These are phyloP conservation scores for Rhazya stricta DNA, from an alignment of 257 asterid genomes.

Conservation along the genomic window DNA sequence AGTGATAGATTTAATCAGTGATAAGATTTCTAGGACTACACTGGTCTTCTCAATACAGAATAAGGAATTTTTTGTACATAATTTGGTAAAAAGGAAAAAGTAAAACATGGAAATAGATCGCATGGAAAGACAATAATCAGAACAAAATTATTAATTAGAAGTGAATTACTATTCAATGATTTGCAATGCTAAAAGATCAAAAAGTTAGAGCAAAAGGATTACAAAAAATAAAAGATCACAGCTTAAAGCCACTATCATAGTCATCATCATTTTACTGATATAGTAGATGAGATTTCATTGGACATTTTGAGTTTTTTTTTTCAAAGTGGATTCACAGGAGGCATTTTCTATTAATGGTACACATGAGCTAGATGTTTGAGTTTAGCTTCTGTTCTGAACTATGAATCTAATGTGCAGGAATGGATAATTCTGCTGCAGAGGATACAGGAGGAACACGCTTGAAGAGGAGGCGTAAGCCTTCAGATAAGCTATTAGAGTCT, in stretches of 20 bases:
- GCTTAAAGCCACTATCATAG: too few species aligned
- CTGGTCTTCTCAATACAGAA: neutral
- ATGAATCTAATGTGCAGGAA: constrained; percentile 26
- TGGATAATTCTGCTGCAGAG: constrained; percentile 61
- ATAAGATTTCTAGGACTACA: neutral
- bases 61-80: neutral
- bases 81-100: constrained; percentile 3
- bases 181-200: too few species aligned
- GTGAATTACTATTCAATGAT: too few species aligned
- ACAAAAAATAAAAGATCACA: too few species aligned
- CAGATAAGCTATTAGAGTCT: constrained; percentile 60
- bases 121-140: too few species aligned
- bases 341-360: neutral
- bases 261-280: too few species aligned
- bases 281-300: neutral
- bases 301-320: neutral
- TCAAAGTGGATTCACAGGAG: neutral
- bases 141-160: too few species aligned
- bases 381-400: neutral
- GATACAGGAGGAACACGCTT: constrained; percentile 52
- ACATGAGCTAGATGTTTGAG: neutral
- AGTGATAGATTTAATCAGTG: neutral
- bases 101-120: neutral
- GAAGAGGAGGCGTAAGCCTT: constrained; percentile 61
- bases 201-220: too few species aligned